Base-by-base conservation (phyloP, 2,329 filamentous ascomycete genomes). In the Diaporthe citri region DNA sequence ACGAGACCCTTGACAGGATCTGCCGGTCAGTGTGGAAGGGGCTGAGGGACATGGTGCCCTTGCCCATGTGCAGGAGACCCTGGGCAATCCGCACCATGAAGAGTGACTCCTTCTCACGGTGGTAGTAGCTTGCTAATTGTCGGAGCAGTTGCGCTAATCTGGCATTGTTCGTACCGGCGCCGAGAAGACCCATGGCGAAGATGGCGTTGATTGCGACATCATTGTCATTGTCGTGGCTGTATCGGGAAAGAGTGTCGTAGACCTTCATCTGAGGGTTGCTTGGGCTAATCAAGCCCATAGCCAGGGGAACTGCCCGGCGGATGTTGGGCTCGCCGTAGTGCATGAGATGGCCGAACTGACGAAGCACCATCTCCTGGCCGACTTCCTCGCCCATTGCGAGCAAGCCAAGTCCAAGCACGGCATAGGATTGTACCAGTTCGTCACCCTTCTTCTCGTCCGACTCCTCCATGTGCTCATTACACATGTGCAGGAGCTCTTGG, bases 231-330 rank as follows among this genome's bases (percentile, higher is more conserved):
- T 99, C 97, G 90, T 99, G 97, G 78, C 94, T 97, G 89, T 99
- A 99, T 82, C 97, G 90, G 70, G 97, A 99, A 15, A 99, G 88
- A 0, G 97, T 99, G 84, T 99, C 97, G 87, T 99, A 99, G 64
- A 99, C 94, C 89, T 98, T 99, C 96, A 99, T 99, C 84, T 99
- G 97, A 15, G 97, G 97, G 87, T 99, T 99, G 86, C 95, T 98
- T 17, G 97, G 95, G 85, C 95, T 98, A 82, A 99, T 93, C 72
- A 99, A 90, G 81, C 96, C 97, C 95, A 99, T 97, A 36, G 97
- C 97, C 72, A 99, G 89, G 48, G 97, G 97, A 41, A 99, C 97
- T 28, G 96, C 96, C 82, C 97, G 97, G 77, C 97, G 94, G 80
- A 99, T 99, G 83, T 99, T 98, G 82, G 96, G 90, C 84, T 98